Evolutionary conservation across 257 asterid species (phyloP).

Genomic region (Echium plantagineum): DNA sequence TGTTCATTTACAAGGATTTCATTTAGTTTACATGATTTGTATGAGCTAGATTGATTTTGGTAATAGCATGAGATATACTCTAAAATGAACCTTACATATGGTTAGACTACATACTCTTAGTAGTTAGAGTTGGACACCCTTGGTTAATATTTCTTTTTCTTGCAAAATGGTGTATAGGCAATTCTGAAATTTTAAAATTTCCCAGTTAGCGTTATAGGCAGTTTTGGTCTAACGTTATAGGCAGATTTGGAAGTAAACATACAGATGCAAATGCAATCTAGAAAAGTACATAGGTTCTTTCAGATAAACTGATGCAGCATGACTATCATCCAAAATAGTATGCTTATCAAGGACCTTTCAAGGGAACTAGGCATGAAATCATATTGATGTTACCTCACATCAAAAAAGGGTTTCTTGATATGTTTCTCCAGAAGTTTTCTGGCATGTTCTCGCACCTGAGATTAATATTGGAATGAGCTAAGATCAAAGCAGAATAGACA

Average conservation of each 20-base stretch:
- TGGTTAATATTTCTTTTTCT: too few species aligned
- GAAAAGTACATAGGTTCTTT: not conserved
- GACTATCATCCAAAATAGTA: not conserved
- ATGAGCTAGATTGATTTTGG: not conserved
- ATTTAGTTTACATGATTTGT: too few species aligned
- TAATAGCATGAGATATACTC: not conserved
- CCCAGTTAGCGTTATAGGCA: not conserved
- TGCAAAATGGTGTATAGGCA: too few species aligned
- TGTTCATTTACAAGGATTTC: too few species aligned
- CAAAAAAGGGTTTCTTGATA: slow-evolving; percentile 80
- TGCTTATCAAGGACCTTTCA: not conserved
- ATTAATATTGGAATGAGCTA: too few species aligned
- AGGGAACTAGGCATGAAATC: not conserved
- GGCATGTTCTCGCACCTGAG: slow-evolving; percentile 91
- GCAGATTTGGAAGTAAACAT: too few species aligned
- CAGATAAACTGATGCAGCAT: not conserved
- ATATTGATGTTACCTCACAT: slow-evolving; percentile 44
- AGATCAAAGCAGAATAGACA: too few species aligned
- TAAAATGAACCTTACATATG: too few species aligned
- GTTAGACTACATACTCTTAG: too few species aligned
- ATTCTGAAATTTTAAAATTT: not conserved
- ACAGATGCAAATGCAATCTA: not conserved
- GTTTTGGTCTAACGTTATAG: too few species aligned
- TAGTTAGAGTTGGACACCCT: too few species aligned
- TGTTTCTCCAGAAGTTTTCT: slow-evolving; percentile 95